Base-by-base conservation (phyloP, 2,329 filamentous ascomycete species). In the Monascus ruber region DNA sequence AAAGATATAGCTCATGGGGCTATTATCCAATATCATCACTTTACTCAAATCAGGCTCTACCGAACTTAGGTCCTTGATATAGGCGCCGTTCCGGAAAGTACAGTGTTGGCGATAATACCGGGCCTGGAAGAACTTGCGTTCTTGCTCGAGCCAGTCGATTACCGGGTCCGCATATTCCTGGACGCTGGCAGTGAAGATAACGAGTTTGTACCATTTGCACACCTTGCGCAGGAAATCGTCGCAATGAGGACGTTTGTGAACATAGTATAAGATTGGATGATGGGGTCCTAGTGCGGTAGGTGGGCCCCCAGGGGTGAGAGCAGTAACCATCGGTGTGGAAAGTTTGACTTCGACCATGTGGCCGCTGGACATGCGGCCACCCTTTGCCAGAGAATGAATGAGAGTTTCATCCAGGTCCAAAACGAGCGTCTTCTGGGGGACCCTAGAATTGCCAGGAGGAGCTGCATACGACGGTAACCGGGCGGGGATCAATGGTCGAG, bases 1-100 rank as follows among this genome's bases (percentile, higher is more conserved):
- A 66, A 96, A 96, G 67, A 95, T 85, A 66, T 96, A 98, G 68
- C 88, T 95, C 70, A 95, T 77, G 40, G 91, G 91, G 63, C 87
- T 95, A 59, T 98, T 98, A 68, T 98, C 91, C 63, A 98, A 71
- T 60, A 98, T 98, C 83, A 96, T 94, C 44, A 98, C 91, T 65
- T 87, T 93, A 67, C 88, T 95, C 56, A 98, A 69, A 61, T 98
- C 91, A 11, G 91, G 88, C 71, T 98, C 91, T 33, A 98, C 87
- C 40, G 86, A 85, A 60, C 86, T 91, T 41, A 98, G 71, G 64
- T 98, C 91, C 64, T 98, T 98, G 71, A 98, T 96, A 58, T 95
- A 98, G 27, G 89, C 88, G 36, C 89, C 89, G 52, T 95, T 91
- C 39, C 91, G 77, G 58, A 86, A 87, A 24, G 91, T 96, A 70